Evolutionary conservation across 192 early-diverging fungal species (phyloP).

Genomic region (Umbelopsis vinacea): DNA sequence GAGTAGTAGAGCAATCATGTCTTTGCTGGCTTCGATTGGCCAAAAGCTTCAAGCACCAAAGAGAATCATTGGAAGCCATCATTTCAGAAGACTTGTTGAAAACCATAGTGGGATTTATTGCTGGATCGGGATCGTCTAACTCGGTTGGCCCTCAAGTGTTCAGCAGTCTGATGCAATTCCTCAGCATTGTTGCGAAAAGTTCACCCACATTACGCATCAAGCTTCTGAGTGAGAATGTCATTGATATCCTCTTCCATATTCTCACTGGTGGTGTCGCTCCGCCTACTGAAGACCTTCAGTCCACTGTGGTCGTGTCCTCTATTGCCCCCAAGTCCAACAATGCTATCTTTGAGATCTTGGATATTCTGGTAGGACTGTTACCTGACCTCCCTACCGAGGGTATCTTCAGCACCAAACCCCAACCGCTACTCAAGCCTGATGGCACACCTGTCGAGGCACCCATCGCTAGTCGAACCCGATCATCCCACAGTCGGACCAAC

Average conservation of each 20-base stretch:
- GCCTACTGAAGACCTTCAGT: slow-evolving; percentile 8
- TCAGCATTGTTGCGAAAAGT: slow-evolving; percentile 57
- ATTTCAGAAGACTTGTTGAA: slow-evolving; percentile 60
- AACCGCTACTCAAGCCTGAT: neutral
- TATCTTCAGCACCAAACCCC: neutral
- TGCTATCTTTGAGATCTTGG: slow-evolving; percentile 60
- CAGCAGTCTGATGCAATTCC: slow-evolving; percentile 57
- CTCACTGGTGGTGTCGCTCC: slow-evolving; percentile 37
- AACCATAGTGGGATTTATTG: slow-evolving; percentile 59
- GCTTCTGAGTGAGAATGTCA: slow-evolving; percentile 47
- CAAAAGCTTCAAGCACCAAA: slow-evolving; percentile 59
- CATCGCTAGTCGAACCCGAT: slow-evolving; percentile 39
- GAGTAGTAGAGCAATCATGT: slow-evolving; percentile 73
- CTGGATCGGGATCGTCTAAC: slow-evolving; percentile 46
- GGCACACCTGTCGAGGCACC: neutral
- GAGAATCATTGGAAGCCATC: slow-evolving; percentile 60
- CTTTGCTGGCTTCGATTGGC: slow-evolving; percentile 65
- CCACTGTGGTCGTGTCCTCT: slow-evolving; percentile 18
- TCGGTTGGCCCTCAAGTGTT: slow-evolving; percentile 51
- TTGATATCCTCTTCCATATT: slow-evolving; percentile 49
- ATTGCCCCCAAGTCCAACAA: slow-evolving; percentile 42
- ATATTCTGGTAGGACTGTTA: slow-evolving; percentile 59
- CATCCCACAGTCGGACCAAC: neutral
- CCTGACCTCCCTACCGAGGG: slow-evolving; percentile 53
- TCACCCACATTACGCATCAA: slow-evolving; percentile 53